These are phyloP conservation scores for Aspergillus coremiiformis DNA, from an alignment of 495 filamentous ascomycete genomes.

Conservation along the genomic window DNA sequence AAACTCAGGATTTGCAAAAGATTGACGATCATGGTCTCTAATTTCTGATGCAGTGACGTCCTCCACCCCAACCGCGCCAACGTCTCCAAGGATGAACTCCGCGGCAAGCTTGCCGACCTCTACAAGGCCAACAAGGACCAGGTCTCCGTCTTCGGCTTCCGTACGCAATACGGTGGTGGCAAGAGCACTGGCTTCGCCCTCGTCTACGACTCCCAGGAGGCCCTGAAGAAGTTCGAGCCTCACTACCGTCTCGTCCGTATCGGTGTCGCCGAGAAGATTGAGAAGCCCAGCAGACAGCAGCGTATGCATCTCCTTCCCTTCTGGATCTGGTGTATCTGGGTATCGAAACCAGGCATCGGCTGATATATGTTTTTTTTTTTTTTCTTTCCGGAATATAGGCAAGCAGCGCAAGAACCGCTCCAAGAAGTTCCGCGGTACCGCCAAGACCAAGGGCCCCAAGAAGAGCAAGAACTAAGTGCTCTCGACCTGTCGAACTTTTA, in stretches of 20 bases:
- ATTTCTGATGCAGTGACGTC: slow-evolving; percentile 66
- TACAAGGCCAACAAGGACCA: slow-evolving; percentile 98
- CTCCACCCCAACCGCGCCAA: slow-evolving; percentile 98
- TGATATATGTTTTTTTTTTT: neutral
- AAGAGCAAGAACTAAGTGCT: slow-evolving; percentile 50
- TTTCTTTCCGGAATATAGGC: slow-evolving; percentile 48
- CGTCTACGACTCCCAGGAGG: slow-evolving; percentile 94
- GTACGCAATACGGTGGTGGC: slow-evolving; percentile 97
- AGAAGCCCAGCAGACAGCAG: slow-evolving; percentile 95
- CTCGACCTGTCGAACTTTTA: slow-evolving; percentile 13
- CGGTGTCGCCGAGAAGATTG: slow-evolving; percentile 83
- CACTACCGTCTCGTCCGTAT: slow-evolving; percentile 92
- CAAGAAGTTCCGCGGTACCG: slow-evolving; percentile 95
- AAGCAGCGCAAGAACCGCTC: slow-evolving; percentile 99
- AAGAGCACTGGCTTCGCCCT: slow-evolving; percentile 99
- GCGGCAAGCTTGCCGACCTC: slow-evolving; percentile 82
- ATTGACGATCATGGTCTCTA: slow-evolving; percentile 18
- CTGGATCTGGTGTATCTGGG: neutral
- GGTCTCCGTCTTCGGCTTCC: slow-evolving; percentile 95
- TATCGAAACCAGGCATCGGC: neutral
- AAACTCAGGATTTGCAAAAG: neutral
- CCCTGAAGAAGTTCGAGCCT: slow-evolving; percentile 99
- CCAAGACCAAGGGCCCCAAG: slow-evolving; percentile 80
- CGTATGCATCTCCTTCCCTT: slow-evolving; percentile 58
- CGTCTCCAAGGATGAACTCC: slow-evolving; percentile 98